A percentile compares a stretch with the other conserved stretches of the same genome.
phyloP scores from a whole-genome alignment of 257 asterid species.

The Fraxinus quadrangulata region DNA sequence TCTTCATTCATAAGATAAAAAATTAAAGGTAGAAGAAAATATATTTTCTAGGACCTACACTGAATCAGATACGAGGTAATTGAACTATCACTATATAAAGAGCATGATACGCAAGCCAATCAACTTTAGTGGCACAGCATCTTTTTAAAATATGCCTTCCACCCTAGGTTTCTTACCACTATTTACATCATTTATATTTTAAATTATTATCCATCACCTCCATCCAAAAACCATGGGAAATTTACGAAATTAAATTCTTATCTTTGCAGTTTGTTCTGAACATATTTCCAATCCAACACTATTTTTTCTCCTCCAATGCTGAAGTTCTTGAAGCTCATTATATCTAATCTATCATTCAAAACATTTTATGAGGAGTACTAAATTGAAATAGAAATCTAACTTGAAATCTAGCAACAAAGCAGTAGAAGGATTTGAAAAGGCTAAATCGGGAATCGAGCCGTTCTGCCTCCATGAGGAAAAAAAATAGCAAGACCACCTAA shows the following conservation, averaged over 20 bases:
- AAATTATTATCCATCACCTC: no score
- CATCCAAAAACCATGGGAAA: no score
- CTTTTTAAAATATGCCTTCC: no score
- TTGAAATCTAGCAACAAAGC: background rate
- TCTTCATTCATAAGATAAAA: no score
- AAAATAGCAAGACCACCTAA: background rate
- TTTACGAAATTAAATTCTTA: no score
- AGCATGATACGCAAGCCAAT: background rate
- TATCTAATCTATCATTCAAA: background rate
- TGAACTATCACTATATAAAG: no score
- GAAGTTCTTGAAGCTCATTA: background rate
- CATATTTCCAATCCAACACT: background rate
- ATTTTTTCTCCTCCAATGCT: background rate
- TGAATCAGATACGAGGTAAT: no score
- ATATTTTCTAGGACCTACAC: no score
- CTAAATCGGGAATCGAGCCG: background rate
- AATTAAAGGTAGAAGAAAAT: no score
- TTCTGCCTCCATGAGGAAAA: background rate
- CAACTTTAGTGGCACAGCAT: background rate
- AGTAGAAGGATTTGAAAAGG: background rate
- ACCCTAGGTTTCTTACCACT: no score
- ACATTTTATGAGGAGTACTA: background rate
- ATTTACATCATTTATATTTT: no score
- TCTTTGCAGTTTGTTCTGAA: no score
- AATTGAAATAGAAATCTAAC: background rate